Base-by-base conservation (phyloP, 2,329 filamentous ascomycete genomes). In the Sphaerulina vaccinii region DNA sequence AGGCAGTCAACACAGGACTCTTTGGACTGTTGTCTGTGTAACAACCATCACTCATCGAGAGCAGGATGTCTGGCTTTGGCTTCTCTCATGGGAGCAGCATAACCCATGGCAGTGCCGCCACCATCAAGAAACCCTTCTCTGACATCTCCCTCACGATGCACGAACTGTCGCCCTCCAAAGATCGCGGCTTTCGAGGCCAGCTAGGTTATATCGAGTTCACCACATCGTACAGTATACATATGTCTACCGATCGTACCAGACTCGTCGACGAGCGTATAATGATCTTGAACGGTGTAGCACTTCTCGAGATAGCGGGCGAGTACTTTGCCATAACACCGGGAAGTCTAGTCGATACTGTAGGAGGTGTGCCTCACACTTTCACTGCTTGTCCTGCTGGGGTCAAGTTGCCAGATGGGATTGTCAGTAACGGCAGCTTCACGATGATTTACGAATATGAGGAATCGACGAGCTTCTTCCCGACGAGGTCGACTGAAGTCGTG, bases 401-500 rank as follows among this genome's bases (percentile, higher is more conserved):
- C 8, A 57, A 41, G 37, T 48, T 63, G 38, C 56, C 57, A 3
- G 51, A 63, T 46, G 59, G 59, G 4, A 58, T 10, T 16, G 50
- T 62, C 11, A 58, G 52, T 13, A 49, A 32, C 9, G 59, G 56
- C 7, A 58, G 33, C 10, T 62, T 62, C 35, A 61, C 56, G 3
- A 59, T 60, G 61, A 50, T 62, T 11, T 62, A 60, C 44, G 61
- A 62, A 48, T 63, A 59, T 35, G 58, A 62, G 29, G 56, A 59
- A 36, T 46, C 54, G 8, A 60, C 61, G 16, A 54, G 49, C 9
- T 59, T 61, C 45, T 62, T 56, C 27, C 59, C 56, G 3, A 60
- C 57, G 3, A 40, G 15, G 8, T 62, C 56, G 10, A 58, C 55
- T 13, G 41, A 51, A 19, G 45, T 55, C 8, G 52, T 57, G 2